A percentile compares a stretch with the other conserved stretches of the same genome.
These are phyloP conservation scores for Geotrichum candidum DNA, from an alignment of 1,139 yeast genomes.

Conservation along the genomic window DNA sequence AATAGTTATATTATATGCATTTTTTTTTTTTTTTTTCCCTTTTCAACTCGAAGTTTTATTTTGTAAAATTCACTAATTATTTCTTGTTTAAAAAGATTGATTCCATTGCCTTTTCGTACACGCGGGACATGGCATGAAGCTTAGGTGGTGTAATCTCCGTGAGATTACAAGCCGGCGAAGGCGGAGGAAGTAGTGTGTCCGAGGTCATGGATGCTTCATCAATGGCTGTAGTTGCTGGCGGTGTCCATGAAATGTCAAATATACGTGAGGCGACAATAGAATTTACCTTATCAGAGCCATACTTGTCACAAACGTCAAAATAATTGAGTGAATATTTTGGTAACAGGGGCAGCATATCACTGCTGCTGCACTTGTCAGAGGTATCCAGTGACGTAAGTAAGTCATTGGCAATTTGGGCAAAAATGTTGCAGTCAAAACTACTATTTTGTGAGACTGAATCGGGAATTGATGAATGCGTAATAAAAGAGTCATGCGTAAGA, in stretches of 20 bases:
- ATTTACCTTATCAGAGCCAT: conserved; percentile 18
- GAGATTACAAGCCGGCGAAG: conserved; percentile 1
- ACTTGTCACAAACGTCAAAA: conserved; percentile 18
- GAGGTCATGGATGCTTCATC: not conserved
- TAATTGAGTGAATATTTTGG: conserved; percentile 16
- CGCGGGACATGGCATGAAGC: conserved; percentile 19
- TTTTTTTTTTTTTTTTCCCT: not conserved
- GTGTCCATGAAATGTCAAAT: conserved; percentile 20
- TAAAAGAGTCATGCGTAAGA: conserved; percentile 16
- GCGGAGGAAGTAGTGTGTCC: conserved; percentile 1
- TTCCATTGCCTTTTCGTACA: conserved; percentile 19
- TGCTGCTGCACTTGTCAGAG: not conserved
- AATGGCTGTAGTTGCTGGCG: conserved; percentile 15
- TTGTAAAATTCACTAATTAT: not conserved
- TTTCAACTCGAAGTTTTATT: not conserved
- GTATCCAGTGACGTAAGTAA: conserved; percentile 8
- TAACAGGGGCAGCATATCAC: not conserved
- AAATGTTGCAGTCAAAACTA: conserved; percentile 5
- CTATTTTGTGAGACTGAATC: conserved; percentile 2
- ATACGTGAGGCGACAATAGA: conserved; percentile 18
- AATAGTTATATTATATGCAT: not conserved
- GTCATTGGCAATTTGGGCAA: conserved; percentile 7
- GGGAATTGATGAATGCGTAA: conserved; percentile 13
- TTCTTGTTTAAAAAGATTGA: conserved; percentile 8
- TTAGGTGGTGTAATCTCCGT: conserved; percentile 14